phyloP scores from a whole-genome alignment of 495 filamentous ascomycete species.

The Penicillium manginii region DNA sequence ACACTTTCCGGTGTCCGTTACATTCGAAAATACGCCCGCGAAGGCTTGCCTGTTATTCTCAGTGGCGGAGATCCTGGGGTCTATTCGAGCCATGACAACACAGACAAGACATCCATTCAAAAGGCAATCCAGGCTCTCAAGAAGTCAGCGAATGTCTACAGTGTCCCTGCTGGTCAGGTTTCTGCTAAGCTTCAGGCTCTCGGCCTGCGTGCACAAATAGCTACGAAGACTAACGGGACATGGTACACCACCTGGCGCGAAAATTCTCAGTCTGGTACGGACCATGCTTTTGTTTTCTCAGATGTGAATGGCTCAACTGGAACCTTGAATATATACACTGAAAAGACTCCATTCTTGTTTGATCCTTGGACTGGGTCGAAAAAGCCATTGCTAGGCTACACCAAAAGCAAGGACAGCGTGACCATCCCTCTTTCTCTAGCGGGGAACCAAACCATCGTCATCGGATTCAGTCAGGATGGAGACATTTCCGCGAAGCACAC shows the following conservation, averaged over 20 bases:
- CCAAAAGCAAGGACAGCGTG: conserved; percentile 19
- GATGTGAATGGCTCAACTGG: conserved; percentile 31
- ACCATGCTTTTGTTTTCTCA: conserved; percentile 47
- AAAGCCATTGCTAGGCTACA: conserved; percentile 36
- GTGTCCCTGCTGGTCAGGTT: conserved; percentile 12
- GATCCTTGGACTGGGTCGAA: conserved; percentile 48
- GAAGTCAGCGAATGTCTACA: conserved; percentile 24
- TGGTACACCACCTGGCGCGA: conserved; percentile 41
- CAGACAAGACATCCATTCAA: conserved; percentile 9
- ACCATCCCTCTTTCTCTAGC: conserved; percentile 34
- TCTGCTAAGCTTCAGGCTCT: conserved; percentile 29
- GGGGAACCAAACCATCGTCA: conserved; percentile 37
- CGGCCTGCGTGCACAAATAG: conserved; percentile 23
- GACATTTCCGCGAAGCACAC: conserved; percentile 7
- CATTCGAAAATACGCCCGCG: conserved; percentile 41
- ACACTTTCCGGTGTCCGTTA: conserved; percentile 37
- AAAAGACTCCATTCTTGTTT: conserved; percentile 36
- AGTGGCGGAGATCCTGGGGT: conserved; percentile 16
- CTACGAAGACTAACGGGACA: conserved; percentile 31
- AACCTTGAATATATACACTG: conserved; percentile 28
- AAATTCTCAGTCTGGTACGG: conserved; percentile 18
- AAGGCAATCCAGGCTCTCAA: conserved; percentile 19
- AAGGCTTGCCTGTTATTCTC: conserved; percentile 35
- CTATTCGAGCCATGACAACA: conserved; percentile 9
- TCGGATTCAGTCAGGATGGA: conserved; percentile 34